A percentile compares a stretch with the other conserved stretches of the same genome.
Evolutionary conservation across 2,329 filamentous ascomycete species (phyloP).

Genomic region (Fusarium sp.): DNA sequence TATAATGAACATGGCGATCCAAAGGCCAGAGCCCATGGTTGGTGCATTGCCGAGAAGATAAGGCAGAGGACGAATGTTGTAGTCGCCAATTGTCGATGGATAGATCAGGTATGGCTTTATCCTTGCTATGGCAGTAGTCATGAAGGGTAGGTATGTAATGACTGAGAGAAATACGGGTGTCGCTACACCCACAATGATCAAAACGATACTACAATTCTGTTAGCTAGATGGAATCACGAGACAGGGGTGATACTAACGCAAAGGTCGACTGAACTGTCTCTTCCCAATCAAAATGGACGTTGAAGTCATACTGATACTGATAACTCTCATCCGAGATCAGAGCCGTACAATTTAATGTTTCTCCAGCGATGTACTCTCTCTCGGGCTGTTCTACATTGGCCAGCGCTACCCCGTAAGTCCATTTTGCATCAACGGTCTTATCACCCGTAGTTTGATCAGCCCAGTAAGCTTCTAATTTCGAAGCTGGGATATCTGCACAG

Average conservation of each 20-base stretch:
- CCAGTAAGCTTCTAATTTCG: not conserved
- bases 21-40: not conserved
- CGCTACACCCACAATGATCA: not conserved
- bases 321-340: not conserved
- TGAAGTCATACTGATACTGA: not conserved
- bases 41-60: not conserved
- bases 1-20: not conserved
- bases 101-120: not conserved
- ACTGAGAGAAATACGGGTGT: not conserved
- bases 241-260: too few relatives aligned
- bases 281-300: not conserved
- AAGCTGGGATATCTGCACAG: not conserved
- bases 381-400: not conserved
- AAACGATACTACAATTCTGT: too few relatives aligned
- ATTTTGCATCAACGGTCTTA: not conserved
- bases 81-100: not conserved
- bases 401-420: not conserved
- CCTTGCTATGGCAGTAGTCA: not conserved
- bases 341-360: not conserved
- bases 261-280: not conserved
- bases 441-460: not conserved
- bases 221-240: too few relatives aligned
- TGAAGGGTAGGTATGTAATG: not conserved
- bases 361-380: fast-evolving
- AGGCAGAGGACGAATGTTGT: not conserved